Conservation (phyloP, 345 rosid genomes). For the Kandelia obovata region DNA sequence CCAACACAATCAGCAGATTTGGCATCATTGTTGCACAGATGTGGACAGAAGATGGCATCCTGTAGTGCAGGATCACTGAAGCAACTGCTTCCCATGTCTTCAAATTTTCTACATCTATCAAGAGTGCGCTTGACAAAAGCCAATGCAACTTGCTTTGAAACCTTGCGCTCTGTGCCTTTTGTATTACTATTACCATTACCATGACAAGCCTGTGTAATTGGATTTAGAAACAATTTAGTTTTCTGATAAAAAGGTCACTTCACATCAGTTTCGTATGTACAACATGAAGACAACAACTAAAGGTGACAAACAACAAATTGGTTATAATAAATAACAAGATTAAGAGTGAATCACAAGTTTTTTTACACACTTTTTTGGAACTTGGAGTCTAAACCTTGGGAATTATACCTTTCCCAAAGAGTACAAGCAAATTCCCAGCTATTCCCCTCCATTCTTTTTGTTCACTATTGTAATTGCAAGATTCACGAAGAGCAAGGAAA, state of each 20-base stretch:
- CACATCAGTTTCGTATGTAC: neutral
- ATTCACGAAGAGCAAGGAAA: too few relatives aligned
- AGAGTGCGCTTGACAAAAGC: conserved; percentile 72
- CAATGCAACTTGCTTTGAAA: conserved; percentile 69
- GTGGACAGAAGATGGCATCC: conserved; percentile 28
- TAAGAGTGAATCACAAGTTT: neutral
- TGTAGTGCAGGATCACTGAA: conserved; percentile 69
- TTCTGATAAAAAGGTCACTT: neutral
- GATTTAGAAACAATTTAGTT: conserved; percentile 7
- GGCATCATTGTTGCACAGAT: conserved; percentile 57
- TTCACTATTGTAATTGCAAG: too few relatives aligned
- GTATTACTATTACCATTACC: conserved; percentile 58
- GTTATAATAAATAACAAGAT: neutral
- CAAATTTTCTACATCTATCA: conserved; percentile 63
- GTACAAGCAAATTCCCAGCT: too few relatives aligned
- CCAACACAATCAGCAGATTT: conserved; percentile 85
- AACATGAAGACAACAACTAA: neutral
- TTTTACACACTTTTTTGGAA: too few relatives aligned
- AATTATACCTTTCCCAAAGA: too few relatives aligned
- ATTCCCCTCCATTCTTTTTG: too few relatives aligned
- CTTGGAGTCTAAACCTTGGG: too few relatives aligned
- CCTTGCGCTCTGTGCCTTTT: conserved; percentile 63
- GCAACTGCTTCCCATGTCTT: conserved; percentile 77
- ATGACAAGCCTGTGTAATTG: conserved; percentile 61
- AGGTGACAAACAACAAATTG: neutral